Base-by-base conservation (phyloP, 2,329 filamentous ascomycete genomes). In the Talaromyces sp. region DNA sequence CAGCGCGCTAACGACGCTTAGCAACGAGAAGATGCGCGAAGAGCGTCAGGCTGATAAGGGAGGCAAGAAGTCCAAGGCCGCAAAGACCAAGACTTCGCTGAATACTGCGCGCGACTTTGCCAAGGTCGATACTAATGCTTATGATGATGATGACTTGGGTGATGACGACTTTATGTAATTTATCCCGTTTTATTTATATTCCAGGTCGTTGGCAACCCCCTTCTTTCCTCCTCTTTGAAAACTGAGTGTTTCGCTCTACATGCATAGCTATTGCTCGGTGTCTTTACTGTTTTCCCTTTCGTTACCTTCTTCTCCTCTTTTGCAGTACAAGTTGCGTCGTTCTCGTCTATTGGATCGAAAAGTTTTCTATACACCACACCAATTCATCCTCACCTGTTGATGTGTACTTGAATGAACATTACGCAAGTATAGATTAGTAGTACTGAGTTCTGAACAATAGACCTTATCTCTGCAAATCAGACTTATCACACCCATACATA, bases 1-100 rank as follows among this genome's bases (percentile, higher is more conserved):
- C 12, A 96, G 90, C 76, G 84, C 86, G 5, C 79, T 99, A 72
- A 96, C 93, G n/a, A 89, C 92, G 5, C 84, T 96, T 62, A 86
- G 91, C 75, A 99, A 99, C 76, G 95, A 98, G 85, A 97, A 96
- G 84, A 89, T 98, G 89, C 96, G 92, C 82, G 93, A 97, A 77
- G 95, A 99, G 84, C 97, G 98, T 84, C 88, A 89, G 3, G 86
- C 91, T 3, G 92, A 96, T 68, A 97, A 96, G 83, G 88, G 91
- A 61, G 91, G 89, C 72, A 99, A 98, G 90, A 99, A 98, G 87
- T 87, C 83, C 70, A 98, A 98, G 85, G 93, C 93, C 4, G 90
- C 91, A 66, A 98, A 98, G 87, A 96, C 90, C 42, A 99, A 99
- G 87, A 86, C 90, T 18, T 88, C 86, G 6, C 82, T 98, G 57